Conservation (phyloP, 1,284 basidiomycete genomes). For the Cutaneotrichosporon cyanovorans region DNA sequence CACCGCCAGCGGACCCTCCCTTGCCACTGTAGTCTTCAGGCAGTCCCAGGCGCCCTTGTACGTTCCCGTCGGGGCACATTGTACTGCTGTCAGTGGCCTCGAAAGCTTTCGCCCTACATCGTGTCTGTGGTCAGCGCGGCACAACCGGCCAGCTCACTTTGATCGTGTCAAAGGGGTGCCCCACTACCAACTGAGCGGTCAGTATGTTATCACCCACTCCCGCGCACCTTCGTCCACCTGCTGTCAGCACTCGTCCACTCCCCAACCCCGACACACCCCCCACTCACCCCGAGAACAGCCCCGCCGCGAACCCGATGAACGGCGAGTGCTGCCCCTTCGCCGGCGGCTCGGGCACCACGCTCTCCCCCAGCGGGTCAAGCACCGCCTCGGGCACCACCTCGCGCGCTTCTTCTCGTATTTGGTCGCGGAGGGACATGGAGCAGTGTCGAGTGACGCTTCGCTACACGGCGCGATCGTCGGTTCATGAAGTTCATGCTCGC, state of each 20-base stretch:
- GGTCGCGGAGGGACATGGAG: not conserved
- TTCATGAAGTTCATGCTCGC: too few relatives aligned
- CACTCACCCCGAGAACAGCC: constrained; percentile 38
- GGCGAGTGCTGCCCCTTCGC: constrained; percentile 29
- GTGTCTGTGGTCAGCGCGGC: constrained; percentile 21
- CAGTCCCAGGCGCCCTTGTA: constrained; percentile 42
- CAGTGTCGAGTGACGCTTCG: not conserved
- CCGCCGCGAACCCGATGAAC: constrained; percentile 42
- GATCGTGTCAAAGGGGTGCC: constrained; percentile 44
- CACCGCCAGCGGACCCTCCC: constrained; percentile 38
- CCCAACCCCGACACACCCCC: too few relatives aligned
- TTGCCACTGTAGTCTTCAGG: constrained; percentile 15
- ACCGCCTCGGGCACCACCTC: constrained; percentile 11
- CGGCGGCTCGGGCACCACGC: constrained; percentile 2
- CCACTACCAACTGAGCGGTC: constrained; percentile 19
- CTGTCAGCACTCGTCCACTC: constrained; percentile 9
- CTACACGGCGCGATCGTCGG: not conserved
- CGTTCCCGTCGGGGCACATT: constrained; percentile 42
- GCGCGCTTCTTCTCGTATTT: not conserved
- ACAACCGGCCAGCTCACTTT: constrained; percentile 23
- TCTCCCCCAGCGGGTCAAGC: constrained; percentile 16
- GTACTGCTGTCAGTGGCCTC: constrained; percentile 20
- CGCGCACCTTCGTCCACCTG: constrained; percentile 27
- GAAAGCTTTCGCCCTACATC: constrained; percentile 19
- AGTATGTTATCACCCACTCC: not conserved